Base-by-base conservation (phyloP, 1,284 basidiomycete species). In the Malassezia arunalokei region DNA sequence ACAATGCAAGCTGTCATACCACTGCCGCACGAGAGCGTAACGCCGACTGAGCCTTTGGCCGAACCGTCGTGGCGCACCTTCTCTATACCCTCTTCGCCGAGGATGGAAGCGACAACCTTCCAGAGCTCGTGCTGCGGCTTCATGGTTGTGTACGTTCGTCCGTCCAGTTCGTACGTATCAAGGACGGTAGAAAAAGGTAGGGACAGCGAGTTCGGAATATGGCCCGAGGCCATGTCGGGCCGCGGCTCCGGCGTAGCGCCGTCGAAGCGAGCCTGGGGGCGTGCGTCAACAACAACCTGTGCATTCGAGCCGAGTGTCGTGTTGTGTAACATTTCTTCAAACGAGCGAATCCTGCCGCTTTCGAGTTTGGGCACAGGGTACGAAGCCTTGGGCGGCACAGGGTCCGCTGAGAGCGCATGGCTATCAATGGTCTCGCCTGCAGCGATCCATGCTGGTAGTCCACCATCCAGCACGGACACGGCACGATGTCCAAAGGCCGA, bases 1-100 rank as follows among this genome's bases (percentile, higher is more conserved):
- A 95, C 78, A 6, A 94, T 78, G 6, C 82, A 87, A 3, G 94
- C 94, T 11, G 91, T 95, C 94, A 99, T 98, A 14, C 94, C 94
- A 64, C 65, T 71, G 6, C 76, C 76, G 40, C 75, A 76, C 11
- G 71, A 73, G 17, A 55, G 35, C 31, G 47, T 44, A 9, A 50
- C 53, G 32, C 53, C 53, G 31, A 60, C 40, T 11, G 48, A 53
- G 27, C 43, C 52, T 15, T 58, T 35, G 12, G 62, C 65, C 30
- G 57, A 57, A 38, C 58, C 60, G 14, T 61, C 68, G 45, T 72
- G 68, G 12, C 69, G 49, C 35, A 71, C 47, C 56, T 64, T 64
- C 24, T 73, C 70, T 39, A 71, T 55, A 3, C 59, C 55, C 32
- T 64, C 60, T 33, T 49, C 63, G 11, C 65, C 60, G 52, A 87